Base-by-base conservation (phyloP, 306 rosid genomes). In the Gillenia trifoliata region DNA sequence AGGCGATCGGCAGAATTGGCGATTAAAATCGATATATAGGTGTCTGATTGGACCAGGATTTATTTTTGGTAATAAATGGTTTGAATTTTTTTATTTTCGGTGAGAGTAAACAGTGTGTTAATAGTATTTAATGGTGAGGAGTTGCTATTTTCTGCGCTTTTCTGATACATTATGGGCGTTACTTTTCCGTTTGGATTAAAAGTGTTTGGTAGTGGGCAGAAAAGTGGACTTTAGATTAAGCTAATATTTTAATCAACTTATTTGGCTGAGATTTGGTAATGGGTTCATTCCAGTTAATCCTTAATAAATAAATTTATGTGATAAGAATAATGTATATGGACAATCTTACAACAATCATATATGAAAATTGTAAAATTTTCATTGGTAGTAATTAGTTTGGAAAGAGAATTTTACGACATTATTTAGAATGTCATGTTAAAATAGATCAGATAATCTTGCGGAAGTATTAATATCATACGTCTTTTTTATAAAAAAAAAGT, bases 11-110 rank as follows among this genome's bases (percentile, higher is more conserved):
- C 87, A 17, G 80, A 82, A 73, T 70, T 77, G 80, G 79, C 76
- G 73, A 68, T 79, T 81, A n/a, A n/a, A n/a, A n/a, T 60, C 86
- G 85, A n/a, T n/a, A 74, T 76, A 81, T 77, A 66, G 87, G 80
- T 78, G 84, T 86, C 86, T 81, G 83, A 71, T 64, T 68, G 72
- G 62, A 38, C n/a, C 50, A 52, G 15, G 61, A 71, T 64, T 81
- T 76, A 76, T 71, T 76, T 28, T 62, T 16, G 72, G 81, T 65
- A 71, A 81, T 75, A 81, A 76, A 54, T 70, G 64, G 56, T 64
- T 23, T 64, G 70, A 75, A 60, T 69, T 75, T 74, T 33, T 66
- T 79, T 10, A 40, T 40, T 61, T 68, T 23, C 61, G 23, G 82
- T 78, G 78, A 64, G 80, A 75, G 77, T 80, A 80, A 80, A 80